These are phyloP conservation scores for Polyporus tsugae DNA, from an alignment of 1,284 basidiomycete species.

Conservation along the genomic window DNA sequence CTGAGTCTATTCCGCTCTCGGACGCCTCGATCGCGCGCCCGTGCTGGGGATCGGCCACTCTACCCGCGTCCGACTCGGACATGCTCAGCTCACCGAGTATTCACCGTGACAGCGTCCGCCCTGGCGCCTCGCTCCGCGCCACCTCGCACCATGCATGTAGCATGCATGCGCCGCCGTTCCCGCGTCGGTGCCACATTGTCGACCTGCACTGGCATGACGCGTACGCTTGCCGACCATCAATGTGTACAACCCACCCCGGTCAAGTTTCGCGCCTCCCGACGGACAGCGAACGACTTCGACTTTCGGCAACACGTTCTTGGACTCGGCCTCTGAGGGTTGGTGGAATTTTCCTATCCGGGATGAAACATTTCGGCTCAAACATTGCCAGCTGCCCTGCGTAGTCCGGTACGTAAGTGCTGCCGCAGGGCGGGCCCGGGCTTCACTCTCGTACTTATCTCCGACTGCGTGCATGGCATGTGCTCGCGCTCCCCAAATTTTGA, in stretches of 20 bases:
- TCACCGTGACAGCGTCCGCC: no score
- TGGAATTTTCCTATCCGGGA: constrained; percentile 4
- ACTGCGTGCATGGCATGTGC: neutral
- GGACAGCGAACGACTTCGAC: neutral
- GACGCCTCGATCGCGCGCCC: constrained; percentile 3
- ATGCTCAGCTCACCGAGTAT: no score
- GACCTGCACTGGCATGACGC: neutral
- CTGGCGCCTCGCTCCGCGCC: neutral
- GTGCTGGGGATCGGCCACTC: constrained; percentile 1
- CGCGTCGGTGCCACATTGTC: neutral
- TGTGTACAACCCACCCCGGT: neutral
- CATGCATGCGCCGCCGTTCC: neutral
- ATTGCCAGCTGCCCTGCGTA: neutral
- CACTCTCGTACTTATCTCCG: neutral
- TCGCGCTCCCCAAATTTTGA: neutral
- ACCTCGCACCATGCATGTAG: neutral
- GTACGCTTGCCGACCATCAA: neutral
- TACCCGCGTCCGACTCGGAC: neutral
- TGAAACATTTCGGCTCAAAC: neutral
- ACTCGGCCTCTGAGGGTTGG: neutral
- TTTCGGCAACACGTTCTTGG: neutral
- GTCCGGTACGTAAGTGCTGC: neutral
- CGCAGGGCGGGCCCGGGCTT: neutral
- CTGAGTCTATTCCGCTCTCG: neutral
- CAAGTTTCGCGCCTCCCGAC: neutral